A percentile compares a stretch with the other conserved stretches of the same genome.
phyloP scores from a whole-genome alignment of 2,329 filamentous ascomycete species.

The Aspergillus quadrilineatus region DNA sequence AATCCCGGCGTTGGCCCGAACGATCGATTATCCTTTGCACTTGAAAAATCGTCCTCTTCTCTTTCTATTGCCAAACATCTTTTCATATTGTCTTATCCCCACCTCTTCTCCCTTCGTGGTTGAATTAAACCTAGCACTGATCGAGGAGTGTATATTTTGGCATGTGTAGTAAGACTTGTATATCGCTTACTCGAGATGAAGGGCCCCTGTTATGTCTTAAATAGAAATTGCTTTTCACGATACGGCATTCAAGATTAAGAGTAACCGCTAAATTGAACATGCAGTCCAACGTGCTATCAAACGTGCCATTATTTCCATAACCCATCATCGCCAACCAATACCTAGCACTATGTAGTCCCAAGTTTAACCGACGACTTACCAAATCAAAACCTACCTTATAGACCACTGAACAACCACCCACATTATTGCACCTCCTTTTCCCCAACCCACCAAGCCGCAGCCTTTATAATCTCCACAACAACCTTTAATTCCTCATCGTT shows the following conservation, averaged over 20 bases:
- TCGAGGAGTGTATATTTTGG: background rate
- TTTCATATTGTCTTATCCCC: no score
- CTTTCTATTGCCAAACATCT: background rate
- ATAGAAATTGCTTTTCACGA: background rate
- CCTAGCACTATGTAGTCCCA: background rate
- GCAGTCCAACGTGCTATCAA: background rate
- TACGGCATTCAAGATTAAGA: background rate
- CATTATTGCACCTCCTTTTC: conserved; percentile 16
- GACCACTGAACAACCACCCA: background rate
- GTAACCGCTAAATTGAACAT: background rate
- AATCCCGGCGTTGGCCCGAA: conserved; percentile 33
- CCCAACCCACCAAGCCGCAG: conserved; percentile 65
- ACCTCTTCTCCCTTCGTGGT: background rate
- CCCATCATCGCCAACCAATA: background rate
- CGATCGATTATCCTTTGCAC: conserved; percentile 24
- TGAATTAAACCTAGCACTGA: background rate
- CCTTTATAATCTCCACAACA: conserved; percentile 68
- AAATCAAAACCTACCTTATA: background rate
- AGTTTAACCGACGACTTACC: background rate
- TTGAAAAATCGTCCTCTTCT: conserved; percentile 23
- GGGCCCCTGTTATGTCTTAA: background rate
- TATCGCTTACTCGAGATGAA: background rate
- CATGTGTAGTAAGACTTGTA: background rate
- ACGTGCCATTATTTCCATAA: background rate
- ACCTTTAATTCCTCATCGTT: conserved; percentile 66